phyloP scores from a whole-genome alignment of 768 basidiomycete species.

The Boletus subcaerulescens region DNA sequence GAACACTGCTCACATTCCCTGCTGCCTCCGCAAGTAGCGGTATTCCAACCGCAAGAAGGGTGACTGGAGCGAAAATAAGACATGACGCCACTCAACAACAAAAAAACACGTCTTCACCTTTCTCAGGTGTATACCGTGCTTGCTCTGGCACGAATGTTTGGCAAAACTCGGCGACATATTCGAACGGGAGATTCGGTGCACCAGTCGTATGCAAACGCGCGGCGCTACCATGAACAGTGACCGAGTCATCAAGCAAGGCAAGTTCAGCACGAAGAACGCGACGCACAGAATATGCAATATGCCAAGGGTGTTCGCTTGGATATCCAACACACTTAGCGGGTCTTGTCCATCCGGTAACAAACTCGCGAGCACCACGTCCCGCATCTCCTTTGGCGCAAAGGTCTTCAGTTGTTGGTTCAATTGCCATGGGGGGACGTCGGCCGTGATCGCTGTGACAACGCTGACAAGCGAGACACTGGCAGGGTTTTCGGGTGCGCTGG shows the following conservation, averaged over 20 bases:
- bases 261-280: background rate
- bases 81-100: background rate
- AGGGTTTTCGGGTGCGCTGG: background rate
- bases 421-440: conserved; percentile 33
- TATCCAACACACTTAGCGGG: conserved; percentile 58
- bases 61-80: conserved; percentile 43
- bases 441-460: conserved; percentile 47
- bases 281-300: conserved; percentile 73
- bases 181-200: conserved; percentile 39
- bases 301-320: conserved; percentile 56
- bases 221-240: conserved; percentile 38
- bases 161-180: conserved; percentile 57
- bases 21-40: conserved; percentile 43
- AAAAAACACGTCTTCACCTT: conserved; percentile 40
- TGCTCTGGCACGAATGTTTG: conserved; percentile 57
- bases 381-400: conserved; percentile 52
- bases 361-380: conserved; percentile 55
- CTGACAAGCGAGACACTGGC: conserved; percentile 33
- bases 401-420: conserved; percentile 46
- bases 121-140: conserved; percentile 65
- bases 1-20: conserved; percentile 48
- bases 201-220: conserved; percentile 49
- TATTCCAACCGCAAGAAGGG: conserved; percentile 64
- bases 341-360: conserved; percentile 59
- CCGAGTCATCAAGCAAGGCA: background rate